Evolutionary conservation across 2,329 filamentous ascomycete genomes (phyloP).

Genomic region (Fonsecaea multimorphosa): DNA sequence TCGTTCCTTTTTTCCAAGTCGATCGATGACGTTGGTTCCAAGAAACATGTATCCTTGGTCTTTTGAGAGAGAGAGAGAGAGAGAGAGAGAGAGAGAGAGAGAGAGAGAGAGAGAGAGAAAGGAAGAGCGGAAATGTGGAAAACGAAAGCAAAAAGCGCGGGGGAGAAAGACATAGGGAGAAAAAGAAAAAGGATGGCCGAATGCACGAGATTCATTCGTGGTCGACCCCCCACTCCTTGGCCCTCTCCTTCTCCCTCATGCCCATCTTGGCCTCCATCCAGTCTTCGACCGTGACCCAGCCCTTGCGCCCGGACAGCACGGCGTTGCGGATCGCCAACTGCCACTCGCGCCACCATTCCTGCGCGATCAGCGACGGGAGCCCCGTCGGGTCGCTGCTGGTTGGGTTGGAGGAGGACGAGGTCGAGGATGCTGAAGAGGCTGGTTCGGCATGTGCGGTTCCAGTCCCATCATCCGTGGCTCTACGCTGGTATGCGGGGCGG

Average conservation of each 20-base stretch:
- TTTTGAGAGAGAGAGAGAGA: no score
- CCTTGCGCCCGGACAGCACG: constrained; percentile 23
- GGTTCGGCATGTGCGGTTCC: neutral
- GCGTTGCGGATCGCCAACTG: constrained; percentile 35
- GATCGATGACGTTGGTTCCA: no score
- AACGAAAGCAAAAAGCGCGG: no score
- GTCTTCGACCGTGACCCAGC: constrained; percentile 35
- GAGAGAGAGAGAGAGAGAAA: no score
- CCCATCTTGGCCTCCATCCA: constrained; percentile 35
- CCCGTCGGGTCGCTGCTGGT: neutral
- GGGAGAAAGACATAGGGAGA: no score
- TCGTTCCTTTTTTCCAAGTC: no score
- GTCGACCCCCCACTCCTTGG: constrained; percentile 33
- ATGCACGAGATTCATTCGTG: neutral
- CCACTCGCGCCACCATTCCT: constrained; percentile 43
- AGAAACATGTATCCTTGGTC: no score
- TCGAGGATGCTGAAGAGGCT: neutral
- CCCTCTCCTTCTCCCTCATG: constrained; percentile 25
- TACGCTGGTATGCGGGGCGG: neutral
- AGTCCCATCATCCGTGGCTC: neutral
- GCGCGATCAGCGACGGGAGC: constrained; percentile 26
- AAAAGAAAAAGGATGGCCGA: neutral
- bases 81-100: no score
- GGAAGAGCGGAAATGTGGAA: no score
- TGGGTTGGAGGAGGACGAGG: neutral